Base-by-base conservation (phyloP, 176 grass and related monocot species). In the Tuctoria greenei region DNA sequence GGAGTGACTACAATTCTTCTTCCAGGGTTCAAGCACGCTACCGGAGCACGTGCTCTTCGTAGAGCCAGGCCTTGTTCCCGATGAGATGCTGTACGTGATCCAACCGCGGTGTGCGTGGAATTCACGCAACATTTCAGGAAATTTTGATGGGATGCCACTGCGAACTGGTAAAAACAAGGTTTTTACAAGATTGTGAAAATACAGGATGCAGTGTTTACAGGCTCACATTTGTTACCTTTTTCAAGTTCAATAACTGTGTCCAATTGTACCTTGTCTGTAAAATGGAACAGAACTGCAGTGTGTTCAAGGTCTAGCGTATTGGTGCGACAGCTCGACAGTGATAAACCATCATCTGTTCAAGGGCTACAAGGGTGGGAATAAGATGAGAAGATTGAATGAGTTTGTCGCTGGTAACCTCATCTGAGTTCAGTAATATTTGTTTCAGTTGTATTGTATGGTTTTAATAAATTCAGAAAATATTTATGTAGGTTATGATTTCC, bases 401-500 rank as follows among this genome's bases (percentile, higher is more conserved):
- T 83, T 81, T 51, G 66, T 90, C 0, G 77, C 79, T 36, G 86
- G 90, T 93, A 78, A 15, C 18, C 79, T 72, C 23, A 61, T 73
- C 56, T 61, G 10, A 80, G 49, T 69, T 74, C 23, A 46, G 9
- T 27, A 16, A 18, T 51, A 18, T 4, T 20, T 12, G 2, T 46
- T 16, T 11, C 25, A 16, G 1, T 1, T 79, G 20, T 34, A 11
- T 45, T 21, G 2, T 58, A 45, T 50, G 41, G 63, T 79, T 46
- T 36, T 73, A 14, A 38, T 68, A 14, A 38, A 35, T 16, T 57
- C 10, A 74, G 5, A 5, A 71, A 34, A 47, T 34, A n/a, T 31
- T 45, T 43, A 44, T 74, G 31, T 56, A 93, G 87, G 76, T 17
- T 93, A 93, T 79, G 90, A 93, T 74, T 90, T 93, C 65, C 78